Base-by-base conservation (phyloP, 2,329 filamentous ascomycete genomes). In the Arthrobotrys megalospora region DNA sequence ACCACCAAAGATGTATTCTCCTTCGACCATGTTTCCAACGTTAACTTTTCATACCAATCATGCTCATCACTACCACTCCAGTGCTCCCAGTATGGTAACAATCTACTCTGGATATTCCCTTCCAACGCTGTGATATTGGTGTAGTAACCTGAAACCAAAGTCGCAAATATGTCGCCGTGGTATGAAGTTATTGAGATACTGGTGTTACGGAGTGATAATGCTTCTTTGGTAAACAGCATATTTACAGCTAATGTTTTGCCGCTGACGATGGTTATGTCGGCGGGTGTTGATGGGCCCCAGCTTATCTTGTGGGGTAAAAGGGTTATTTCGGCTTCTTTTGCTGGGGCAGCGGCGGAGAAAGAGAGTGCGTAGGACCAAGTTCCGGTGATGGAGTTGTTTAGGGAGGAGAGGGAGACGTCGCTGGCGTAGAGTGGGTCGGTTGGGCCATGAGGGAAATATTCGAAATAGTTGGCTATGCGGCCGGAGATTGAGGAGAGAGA, bases 1-100 rank as follows among this genome's bases (percentile, higher is more conserved):
- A 72, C 38, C 3, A 5, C 28, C 3, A 72, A 1, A 4, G 43
- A 24, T 0, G 68, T 65, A 43, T 72, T 48, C 2, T 6, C 11
- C 14, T 64, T 47, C 12, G 41, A 38, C 32, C 24, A 32, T 0
- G 48, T 73, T 11, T 65, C 21, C 21, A 72, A 43, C 14, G 8
- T 16, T 1, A 48, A 36, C 34, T 36, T 48, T 32, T 28, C 19
- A 55, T 34, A 64, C n/a, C 50, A 24, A 16, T 38, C 32, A 3
- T n/a, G 12, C 41, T 16, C n/a, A 14, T 6, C 41, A 45, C 16
- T 55, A 14, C 38, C 5, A 11, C 24, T 43, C 16, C 5, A 36
- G 16, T 38, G 19, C 10, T 28, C 47, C 65, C 65, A 69, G 58
- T 28, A 69, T 14, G 60, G 68, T n/a, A 58, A 28, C 10, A 65